phyloP scores from a whole-genome alignment of 306 rosid species.

The Casuarina equisetifolia region DNA sequence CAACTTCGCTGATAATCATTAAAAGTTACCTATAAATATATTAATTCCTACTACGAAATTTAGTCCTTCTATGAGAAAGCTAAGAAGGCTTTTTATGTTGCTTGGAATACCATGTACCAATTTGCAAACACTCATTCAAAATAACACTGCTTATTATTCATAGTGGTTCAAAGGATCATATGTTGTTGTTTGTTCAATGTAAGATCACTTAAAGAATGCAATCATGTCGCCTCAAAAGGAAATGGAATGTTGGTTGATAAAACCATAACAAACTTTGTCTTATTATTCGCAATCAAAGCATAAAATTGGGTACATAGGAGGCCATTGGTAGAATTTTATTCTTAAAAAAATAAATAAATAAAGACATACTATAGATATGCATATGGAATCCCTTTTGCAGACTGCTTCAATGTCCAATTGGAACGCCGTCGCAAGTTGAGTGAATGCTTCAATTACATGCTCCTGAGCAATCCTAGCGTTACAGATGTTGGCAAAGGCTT shows the following conservation, averaged over 20 bases:
- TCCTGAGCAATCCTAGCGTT: constrained; percentile 62
- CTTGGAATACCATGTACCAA: too few relatives aligned
- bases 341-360: constrained; percentile 27
- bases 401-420: constrained; percentile 72
- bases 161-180: too few relatives aligned
- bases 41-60: too few relatives aligned
- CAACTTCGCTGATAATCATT: too few relatives aligned
- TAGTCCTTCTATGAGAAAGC: too few relatives aligned
- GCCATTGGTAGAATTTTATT: constrained; percentile 17
- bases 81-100: too few relatives aligned
- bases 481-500: constrained; percentile 90
- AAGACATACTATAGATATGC: constrained; percentile 11
- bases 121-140: too few relatives aligned
- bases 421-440: constrained; percentile 71
- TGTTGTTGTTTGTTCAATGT: too few relatives aligned
- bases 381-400: constrained; percentile 63
- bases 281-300: constrained; percentile 7
- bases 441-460: constrained; percentile 72
- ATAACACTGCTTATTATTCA: too few relatives aligned
- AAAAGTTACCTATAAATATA: too few relatives aligned
- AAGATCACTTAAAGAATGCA: too few relatives aligned
- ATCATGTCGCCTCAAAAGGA: too few relatives aligned
- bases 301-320: background rate
- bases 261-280: background rate
- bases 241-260: background rate